Evolutionary conservation across 768 basidiomycete species (phyloP).

Genomic region (Tubosaeta brunneosetosa): DNA sequence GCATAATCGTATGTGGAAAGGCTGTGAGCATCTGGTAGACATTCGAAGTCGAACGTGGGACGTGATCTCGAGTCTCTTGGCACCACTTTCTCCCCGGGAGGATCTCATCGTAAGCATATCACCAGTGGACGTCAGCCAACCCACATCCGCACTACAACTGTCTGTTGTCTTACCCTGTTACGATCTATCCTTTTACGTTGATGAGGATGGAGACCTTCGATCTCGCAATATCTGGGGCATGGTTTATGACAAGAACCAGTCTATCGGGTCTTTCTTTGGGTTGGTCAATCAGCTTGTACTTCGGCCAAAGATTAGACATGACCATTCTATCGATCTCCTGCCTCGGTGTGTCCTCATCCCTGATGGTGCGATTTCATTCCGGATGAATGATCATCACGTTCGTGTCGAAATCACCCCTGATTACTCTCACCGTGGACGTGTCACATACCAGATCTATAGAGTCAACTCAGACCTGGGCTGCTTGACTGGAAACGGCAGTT

Average conservation of each 20-base stretch:
- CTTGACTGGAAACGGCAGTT: conserved; percentile 5
- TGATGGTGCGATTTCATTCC: conserved; percentile 19
- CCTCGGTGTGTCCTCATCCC: conserved; percentile 36
- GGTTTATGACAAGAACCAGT: conserved; percentile 38
- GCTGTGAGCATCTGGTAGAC: conserved; percentile 17
- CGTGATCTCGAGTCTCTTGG: conserved; percentile 17
- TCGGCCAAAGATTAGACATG: conserved; percentile 15
- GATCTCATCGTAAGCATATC: conserved; percentile 16
- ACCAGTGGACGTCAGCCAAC: neutral
- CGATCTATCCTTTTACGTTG: conserved; percentile 36
- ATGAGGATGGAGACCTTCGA: conserved; percentile 29
- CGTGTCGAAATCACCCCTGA: conserved; percentile 1
- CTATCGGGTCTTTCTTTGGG: conserved; percentile 40
- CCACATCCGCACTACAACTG: conserved; percentile 7
- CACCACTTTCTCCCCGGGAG: conserved; percentile 6
- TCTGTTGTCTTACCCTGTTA: conserved; percentile 36
- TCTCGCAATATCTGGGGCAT: conserved; percentile 37
- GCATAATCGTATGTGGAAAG: conserved; percentile 1
- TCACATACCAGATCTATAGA: conserved; percentile 23
- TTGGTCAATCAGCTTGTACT: conserved; percentile 37
- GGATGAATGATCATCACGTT: conserved; percentile 8
- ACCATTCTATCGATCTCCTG: neutral
- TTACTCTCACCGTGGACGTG: neutral
- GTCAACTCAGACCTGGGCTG: conserved; percentile 28
- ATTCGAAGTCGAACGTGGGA: conserved; percentile 20